Conservation (phyloP, 768 basidiomycete species). For the Saitozyma podzolica region DNA sequence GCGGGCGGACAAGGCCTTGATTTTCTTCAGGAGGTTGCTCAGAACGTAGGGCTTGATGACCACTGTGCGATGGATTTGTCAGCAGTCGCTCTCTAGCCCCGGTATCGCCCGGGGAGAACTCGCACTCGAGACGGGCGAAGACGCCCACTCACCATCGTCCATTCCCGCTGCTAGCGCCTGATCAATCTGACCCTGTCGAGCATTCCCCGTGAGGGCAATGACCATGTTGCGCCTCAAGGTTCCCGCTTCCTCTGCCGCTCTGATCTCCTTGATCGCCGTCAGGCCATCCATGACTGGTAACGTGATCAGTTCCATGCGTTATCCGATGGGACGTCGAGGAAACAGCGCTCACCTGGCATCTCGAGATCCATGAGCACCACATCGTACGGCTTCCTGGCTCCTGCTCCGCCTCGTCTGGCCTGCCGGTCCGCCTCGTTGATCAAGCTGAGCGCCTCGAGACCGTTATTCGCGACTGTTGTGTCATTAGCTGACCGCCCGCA, state of each 20-base stretch:
- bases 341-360: constrained; percentile 39
- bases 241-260: constrained; percentile 35
- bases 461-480: constrained; percentile 39
- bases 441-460: constrained; percentile 43
- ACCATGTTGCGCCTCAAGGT: constrained; percentile 36
- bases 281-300: constrained; percentile 49
- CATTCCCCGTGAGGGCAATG: constrained; percentile 47
- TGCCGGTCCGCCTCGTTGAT: constrained; percentile 35
- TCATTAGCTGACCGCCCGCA: neutral
- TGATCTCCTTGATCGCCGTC: constrained; percentile 40
- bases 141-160: constrained; percentile 41
- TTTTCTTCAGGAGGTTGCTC: constrained; percentile 36
- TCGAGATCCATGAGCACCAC: constrained; percentile 47
- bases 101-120: neutral
- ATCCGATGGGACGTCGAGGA: neutral
- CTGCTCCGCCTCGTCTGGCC: constrained; percentile 17
- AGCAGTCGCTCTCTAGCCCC: neutral
- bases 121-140: neutral
- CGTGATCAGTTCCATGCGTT: neutral
- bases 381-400: constrained; percentile 29
- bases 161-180: constrained; percentile 43
- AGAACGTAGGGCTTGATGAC: constrained; percentile 43
- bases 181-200: constrained; percentile 49
- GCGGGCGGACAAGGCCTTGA: constrained; percentile 24
- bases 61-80: constrained; percentile 15